These are phyloP conservation scores for Astrephomene gubernaculifera DNA, from an alignment of 139 green algal genomes.

Conservation along the genomic window DNA sequence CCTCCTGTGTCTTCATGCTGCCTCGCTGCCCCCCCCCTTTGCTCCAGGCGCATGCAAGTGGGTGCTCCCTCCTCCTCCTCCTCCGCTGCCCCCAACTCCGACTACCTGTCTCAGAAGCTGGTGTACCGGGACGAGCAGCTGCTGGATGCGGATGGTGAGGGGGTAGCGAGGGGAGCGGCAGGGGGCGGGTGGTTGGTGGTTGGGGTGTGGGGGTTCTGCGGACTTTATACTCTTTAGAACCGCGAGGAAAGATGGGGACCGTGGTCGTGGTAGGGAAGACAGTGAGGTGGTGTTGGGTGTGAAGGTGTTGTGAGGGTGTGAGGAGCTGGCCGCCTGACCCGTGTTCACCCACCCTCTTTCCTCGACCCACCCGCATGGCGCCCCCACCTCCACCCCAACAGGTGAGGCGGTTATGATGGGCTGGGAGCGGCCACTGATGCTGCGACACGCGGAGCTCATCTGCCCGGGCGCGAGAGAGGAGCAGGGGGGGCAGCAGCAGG, in stretches of 20 bases:
- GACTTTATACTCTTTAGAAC: too few relatives aligned
- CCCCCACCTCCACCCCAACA: slow-evolving; percentile 26
- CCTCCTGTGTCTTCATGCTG: not conserved
- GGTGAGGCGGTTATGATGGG: slow-evolving; percentile 97
- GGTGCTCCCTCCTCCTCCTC: slow-evolving; percentile 17
- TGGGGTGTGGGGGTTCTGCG: not conserved
- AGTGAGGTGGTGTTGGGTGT: too few relatives aligned
- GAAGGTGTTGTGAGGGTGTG: too few relatives aligned
- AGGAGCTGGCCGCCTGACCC: too few relatives aligned
- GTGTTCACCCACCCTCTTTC: not conserved
- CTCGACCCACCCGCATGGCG: not conserved
- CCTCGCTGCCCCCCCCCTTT: not conserved
- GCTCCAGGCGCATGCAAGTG: slow-evolving; percentile 33
- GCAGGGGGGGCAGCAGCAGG: not conserved
- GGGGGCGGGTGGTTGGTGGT: not conserved
- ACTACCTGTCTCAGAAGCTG: slow-evolving; percentile 68
- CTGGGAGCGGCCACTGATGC: slow-evolving; percentile 96
- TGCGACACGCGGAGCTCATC: slow-evolving; percentile 85
- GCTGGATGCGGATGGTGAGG: slow-evolving; percentile 83
- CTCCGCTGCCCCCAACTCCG: slow-evolving; percentile 10
- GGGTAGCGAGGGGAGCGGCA: not conserved
- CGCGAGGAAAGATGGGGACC: too few relatives aligned
- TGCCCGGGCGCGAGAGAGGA: slow-evolving; percentile 36
- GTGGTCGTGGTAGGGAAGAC: too few relatives aligned
- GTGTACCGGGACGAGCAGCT: slow-evolving; percentile 68